These are phyloP conservation scores for Haberlea rhodopensis DNA, from an alignment of 257 asterid genomes.

Conservation along the genomic window DNA sequence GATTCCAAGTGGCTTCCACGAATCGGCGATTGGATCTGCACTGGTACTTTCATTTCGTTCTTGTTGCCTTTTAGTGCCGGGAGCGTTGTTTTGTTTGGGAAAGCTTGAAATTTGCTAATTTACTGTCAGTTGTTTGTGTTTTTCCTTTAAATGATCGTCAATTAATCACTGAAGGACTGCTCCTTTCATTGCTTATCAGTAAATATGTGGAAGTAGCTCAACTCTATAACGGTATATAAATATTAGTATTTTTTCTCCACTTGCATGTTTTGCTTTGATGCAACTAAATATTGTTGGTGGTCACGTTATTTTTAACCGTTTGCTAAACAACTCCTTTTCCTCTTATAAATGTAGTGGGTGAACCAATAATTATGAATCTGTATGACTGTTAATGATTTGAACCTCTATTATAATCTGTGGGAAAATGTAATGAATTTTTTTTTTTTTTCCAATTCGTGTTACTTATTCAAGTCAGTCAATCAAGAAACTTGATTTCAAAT, in stretches of 20 bases:
- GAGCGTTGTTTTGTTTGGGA: background rate
- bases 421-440: conserved; percentile 11
- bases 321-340: too few relatives aligned
- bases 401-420: background rate
- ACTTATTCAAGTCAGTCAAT: conserved; percentile 21
- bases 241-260: too few relatives aligned
- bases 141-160: background rate
- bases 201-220: background rate
- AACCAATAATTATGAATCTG: background rate
- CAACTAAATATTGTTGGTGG: too few relatives aligned
- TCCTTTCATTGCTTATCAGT: background rate
- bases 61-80: background rate
- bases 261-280: too few relatives aligned
- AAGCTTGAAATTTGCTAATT: background rate
- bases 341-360: too few relatives aligned
- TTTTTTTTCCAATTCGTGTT: conserved; percentile 16
- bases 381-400: conserved; percentile 19
- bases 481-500: conserved; percentile 39
- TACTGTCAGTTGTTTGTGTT: background rate
- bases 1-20: conserved; percentile 95
- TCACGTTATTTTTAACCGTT: too few relatives aligned
- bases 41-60: conserved; percentile 40
- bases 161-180: background rate
- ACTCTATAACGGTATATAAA: too few relatives aligned
- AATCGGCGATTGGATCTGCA: conserved; percentile 94